Evolutionary conservation across 768 basidiomycete genomes (phyloP), one percentile per base, ranked within the genome.

Genomic region (Russula emetica): DNA sequence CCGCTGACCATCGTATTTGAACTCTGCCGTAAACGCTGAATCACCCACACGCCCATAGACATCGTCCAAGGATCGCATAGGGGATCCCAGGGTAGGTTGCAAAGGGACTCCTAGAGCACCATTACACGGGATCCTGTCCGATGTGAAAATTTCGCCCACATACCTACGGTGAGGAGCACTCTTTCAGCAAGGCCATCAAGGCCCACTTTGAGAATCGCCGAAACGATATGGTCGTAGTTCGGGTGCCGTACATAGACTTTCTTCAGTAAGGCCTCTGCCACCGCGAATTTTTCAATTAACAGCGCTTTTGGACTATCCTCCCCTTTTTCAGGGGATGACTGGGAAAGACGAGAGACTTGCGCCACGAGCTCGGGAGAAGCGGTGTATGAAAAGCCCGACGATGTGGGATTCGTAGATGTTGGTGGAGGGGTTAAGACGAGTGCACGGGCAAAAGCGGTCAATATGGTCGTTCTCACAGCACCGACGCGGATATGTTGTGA

Each of bases 1-100:
- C 55, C 88, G 82, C 70, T 92, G 89, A 22, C 88, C 94, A 69
- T 97, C 94, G 70, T 94, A 90, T 74, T 96, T 97, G 72, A 90
- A 90, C 76, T 97, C 94, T 36, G 92, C 89, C 18, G 83, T 80
- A 74, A 94, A 97, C 11, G 86, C 81, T 36, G 84, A 76, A 36
- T 80, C 77, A 24, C 81, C 82, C 22, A 93, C 76, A 8, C 86
- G 80, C 51, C 84, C 81, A 70, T 91, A 94, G n/a, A 95, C 84
- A 68, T 94, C 91, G 45, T 85, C 80, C 47, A 97, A 77, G 28
- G 92, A 94, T 30, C 92, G 85, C 50, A 84, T 87, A 42, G 94
- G 94, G 7, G 88, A 89, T 13, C 94, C 94, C 20, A 97, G 80
- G 68, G 92, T 90, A 7, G 92, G 92, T 69, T 86, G 87, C 32